Conservation (phyloP, 1,284 basidiomycete species). For the Sutorius eximius region DNA sequence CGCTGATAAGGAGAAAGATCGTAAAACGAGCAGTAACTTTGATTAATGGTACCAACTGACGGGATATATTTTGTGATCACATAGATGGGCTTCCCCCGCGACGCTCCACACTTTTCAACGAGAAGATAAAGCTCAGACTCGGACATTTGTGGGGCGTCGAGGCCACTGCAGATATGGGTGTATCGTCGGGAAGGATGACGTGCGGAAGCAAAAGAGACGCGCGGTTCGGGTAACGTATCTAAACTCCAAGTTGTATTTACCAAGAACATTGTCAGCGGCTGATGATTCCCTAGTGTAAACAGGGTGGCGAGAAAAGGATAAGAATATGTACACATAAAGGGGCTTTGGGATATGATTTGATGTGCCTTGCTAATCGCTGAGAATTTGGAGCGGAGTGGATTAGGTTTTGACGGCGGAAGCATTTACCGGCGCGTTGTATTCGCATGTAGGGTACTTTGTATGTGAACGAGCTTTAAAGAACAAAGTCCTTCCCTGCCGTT, state of each 20-base stretch:
- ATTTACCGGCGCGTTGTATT: slow-evolving; percentile 20
- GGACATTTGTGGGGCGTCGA: slow-evolving; percentile 27
- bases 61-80: slow-evolving; percentile 45
- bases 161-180: slow-evolving; percentile 4
- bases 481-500: slow-evolving; percentile 58
- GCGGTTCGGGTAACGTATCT: slow-evolving; percentile 31
- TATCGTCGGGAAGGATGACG: slow-evolving; percentile 19
- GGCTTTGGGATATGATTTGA: slow-evolving; percentile 20
- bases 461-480: slow-evolving; percentile 30
- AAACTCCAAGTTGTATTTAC: slow-evolving; percentile 29
- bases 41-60: slow-evolving; percentile 33
- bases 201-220: slow-evolving; percentile 30
- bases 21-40: slow-evolving; percentile 9
- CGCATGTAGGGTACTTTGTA: slow-evolving; percentile 25
- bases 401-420: slow-evolving; percentile 14
- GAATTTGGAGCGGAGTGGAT: slow-evolving; percentile 19
- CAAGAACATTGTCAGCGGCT: slow-evolving; percentile 26
- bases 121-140: slow-evolving; percentile 40
- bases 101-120: slow-evolving; percentile 42
- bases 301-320: slow-evolving; percentile 28
- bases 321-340: slow-evolving; percentile 35
- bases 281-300: slow-evolving; percentile 28
- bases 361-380: slow-evolving; percentile 25
- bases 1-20: slow-evolving; percentile 19
- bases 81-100: slow-evolving; percentile 42